Conservation (phyloP, 148 eudicot species). For the Rhododendron ferrugineum region DNA sequence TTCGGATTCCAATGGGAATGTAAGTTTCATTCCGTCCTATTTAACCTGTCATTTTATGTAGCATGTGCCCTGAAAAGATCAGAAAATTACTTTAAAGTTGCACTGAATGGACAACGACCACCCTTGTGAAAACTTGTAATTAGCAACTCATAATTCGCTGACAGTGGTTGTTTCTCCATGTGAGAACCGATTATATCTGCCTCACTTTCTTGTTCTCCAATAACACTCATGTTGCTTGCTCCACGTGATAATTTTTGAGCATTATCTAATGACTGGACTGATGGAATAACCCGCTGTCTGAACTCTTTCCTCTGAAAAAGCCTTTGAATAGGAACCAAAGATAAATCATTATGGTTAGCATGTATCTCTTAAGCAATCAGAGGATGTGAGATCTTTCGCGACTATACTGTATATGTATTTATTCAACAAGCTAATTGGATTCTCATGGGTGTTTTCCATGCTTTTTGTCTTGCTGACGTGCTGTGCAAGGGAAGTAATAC, state of each 20-base stretch:
- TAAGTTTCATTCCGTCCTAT: slow-evolving; percentile 25
- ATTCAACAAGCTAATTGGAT: background rate
- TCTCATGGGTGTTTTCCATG: background rate
- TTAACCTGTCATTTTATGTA: background rate
- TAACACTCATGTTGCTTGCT: background rate
- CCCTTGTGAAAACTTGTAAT: background rate
- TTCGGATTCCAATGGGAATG: slow-evolving; percentile 41
- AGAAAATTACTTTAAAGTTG: background rate
- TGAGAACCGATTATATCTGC: background rate
- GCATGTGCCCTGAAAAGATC: background rate
- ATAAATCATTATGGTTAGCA: background rate
- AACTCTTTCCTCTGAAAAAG: background rate
- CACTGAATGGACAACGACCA: background rate
- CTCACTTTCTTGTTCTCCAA: background rate
- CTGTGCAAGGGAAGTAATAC: background rate
- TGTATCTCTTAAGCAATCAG: background rate
- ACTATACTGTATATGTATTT: background rate
- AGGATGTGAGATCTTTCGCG: background rate
- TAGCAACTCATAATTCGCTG: background rate
- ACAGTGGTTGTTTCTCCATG: background rate
- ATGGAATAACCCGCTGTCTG: background rate
- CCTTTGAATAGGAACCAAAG: background rate
- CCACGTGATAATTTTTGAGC: background rate
- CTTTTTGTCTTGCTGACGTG: background rate
- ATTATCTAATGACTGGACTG: background rate